Conservation (phyloP, 768 basidiomycete species). For the Rhodotorula toruloides region DNA sequence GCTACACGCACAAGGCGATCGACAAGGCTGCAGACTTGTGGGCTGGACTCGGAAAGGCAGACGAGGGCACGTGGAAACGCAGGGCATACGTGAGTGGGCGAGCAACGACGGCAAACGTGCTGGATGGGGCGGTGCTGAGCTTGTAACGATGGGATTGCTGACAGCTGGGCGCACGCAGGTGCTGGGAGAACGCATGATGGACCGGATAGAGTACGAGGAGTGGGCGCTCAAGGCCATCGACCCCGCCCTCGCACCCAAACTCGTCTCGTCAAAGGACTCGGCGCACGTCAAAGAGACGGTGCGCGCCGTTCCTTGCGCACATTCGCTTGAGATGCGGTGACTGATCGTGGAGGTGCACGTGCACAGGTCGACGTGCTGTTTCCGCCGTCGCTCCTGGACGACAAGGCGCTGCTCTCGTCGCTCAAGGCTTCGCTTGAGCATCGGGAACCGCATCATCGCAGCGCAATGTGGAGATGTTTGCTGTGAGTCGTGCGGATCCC, state of each 20-base stretch:
- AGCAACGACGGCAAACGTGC: not conserved
- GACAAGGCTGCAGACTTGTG: constrained; percentile 35
- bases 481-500: constrained; percentile 5
- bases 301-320: not conserved
- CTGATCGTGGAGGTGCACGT: too few relatives aligned
- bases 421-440: constrained; percentile 20
- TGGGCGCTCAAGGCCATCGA: constrained; percentile 47
- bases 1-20: constrained; percentile 15
- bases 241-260: constrained; percentile 41
- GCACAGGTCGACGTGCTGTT: constrained; percentile 42
- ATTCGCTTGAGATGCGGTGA: too few relatives aligned
- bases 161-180: constrained; percentile 37
- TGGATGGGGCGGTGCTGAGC: not conserved
- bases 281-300: not conserved
- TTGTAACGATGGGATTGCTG: not conserved
- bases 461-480: constrained; percentile 16
- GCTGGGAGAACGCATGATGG: constrained; percentile 48
- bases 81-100: constrained; percentile 13
- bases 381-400: constrained; percentile 6
- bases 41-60: constrained; percentile 19
- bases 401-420: constrained; percentile 1
- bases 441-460: constrained; percentile 23
- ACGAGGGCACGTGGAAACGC: constrained; percentile 26
- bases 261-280: not conserved
- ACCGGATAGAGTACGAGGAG: constrained; percentile 48